phyloP scores from a whole-genome alignment of 768 basidiomycete species.

The Boletus vinaceobasis region DNA sequence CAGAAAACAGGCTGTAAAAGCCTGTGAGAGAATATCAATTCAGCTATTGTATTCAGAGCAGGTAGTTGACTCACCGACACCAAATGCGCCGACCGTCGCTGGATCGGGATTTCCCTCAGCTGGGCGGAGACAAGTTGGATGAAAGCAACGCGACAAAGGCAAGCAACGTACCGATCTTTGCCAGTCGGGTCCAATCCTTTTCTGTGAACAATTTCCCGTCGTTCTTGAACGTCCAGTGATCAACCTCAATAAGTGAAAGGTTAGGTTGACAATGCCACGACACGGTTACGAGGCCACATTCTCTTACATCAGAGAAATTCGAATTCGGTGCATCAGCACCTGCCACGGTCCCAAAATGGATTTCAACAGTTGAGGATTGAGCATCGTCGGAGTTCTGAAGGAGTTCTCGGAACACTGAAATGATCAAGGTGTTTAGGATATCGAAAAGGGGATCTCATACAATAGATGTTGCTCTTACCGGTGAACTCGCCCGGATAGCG shows the following conservation, averaged over 20 bases:
- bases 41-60: too few relatives aligned
- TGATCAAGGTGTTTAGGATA: too few relatives aligned
- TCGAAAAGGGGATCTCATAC: too few relatives aligned
- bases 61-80: conserved; percentile 54
- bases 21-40: too few relatives aligned
- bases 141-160: too few relatives aligned
- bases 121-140: conserved; percentile 28
- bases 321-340: too few relatives aligned
- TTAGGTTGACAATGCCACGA: too few relatives aligned
- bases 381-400: conserved; percentile 97
- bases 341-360: conserved; percentile 66
- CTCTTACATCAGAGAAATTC: too few relatives aligned
- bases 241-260: too few relatives aligned
- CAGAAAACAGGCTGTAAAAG: conserved; percentile 78
- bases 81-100: conserved; percentile 94
- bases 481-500: conserved; percentile 94
- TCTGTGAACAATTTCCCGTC: conserved; percentile 76
- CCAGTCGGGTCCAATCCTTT: conserved; percentile 85
- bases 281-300: too few relatives aligned
- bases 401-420: conserved; percentile 76
- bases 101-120: conserved; percentile 95
- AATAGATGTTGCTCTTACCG: too few relatives aligned
- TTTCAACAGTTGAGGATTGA: conserved; percentile 66
- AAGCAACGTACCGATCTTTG: conserved; percentile 83
- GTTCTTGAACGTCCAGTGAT: conserved; percentile 83